Base-by-base conservation (phyloP, 139 green algal genomes). In the Bryopsis sp. region DNA sequence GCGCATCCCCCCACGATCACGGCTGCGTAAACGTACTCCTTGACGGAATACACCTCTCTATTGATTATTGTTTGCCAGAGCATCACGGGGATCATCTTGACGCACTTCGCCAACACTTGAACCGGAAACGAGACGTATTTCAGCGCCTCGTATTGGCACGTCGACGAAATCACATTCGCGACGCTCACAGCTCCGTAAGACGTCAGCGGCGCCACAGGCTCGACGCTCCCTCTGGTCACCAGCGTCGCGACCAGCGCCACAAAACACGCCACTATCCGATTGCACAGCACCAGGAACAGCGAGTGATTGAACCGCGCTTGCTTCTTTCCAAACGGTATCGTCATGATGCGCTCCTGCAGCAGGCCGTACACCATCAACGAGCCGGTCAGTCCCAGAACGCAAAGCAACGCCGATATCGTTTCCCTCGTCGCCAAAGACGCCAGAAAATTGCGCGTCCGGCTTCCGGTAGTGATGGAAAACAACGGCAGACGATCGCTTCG, bases 41-140 rank as follows among this genome's bases (percentile, higher is more conserved):
- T 79, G 29, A 70, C 29, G n/a, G 71, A 81, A 75, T 95, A 95
- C 1, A 68, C 58, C 74, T 89, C 89, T 58, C 76, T 57, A 58
- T 84, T 77, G 35, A 92, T 85, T 33, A 88, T 32, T 0, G 72
- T 87, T n/a, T 89, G 87, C 89, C 89, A 95, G 6, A 90, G 36
- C 82, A 97, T 93, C 8, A 97, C 91, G 3, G 90, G 90, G 33
- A 97, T 88, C 81, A 93, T 92, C 74, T 97, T 97, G 60, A 83
- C 86, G 39, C 80, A 92, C 77, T 97, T 97, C 48, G 76, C 83
- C 58, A 91, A 66, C 3, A 84, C 87, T 68, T 97, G 91, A 26
- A 93, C 65, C 0, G 90, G 86, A 73, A 97, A 97, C 39, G 79
- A 86, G 3, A 97, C 83, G 76, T 94, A 89, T 76, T 92, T 92